Evolutionary conservation across 2,329 filamentous ascomycete genomes (phyloP), one percentile per base, ranked within the genome.

Genomic region (Pseudonectria foliicola): DNA sequence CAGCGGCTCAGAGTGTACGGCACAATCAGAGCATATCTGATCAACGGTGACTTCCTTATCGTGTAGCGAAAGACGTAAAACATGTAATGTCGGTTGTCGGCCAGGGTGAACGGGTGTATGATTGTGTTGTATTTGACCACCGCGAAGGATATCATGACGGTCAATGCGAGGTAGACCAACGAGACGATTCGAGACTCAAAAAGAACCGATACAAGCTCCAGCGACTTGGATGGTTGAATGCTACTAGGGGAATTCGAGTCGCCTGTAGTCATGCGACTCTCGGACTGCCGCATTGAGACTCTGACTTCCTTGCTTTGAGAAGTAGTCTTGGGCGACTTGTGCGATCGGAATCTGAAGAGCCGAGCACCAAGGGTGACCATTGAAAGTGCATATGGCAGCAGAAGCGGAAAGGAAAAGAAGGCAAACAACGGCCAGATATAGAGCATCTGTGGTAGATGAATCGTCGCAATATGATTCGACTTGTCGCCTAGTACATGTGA

Each of bases 61-160:
- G 83, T 80, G 52, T 88, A 78, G 2, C 88, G 80, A 67, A 98
- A 98, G 40, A 94, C 69, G 63, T 98, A 98, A 61, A 98, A 98
- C 58, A 94, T 82, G 65, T 95, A 98, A 59, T 98, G 92, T 3
- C 92, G 73, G 60, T 98, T 98, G 60, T 98, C 92, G 24, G 92
- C 92, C 1, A 96, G 73, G 0, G 89, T 95, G 57, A 96, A 98
- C 0, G 92, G 90, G 54, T 98, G 92, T 28, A 96, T 76, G 43
- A 95, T 82, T 24, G 92, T 98, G 69, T 95, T 96, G 70, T 75
- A 82, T 43, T 77, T 75, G 15, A 95, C 78, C 13, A 78, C 57
- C 10, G 55, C 46, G 3, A 65, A 29, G 0, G 70, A 68, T 7
- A 61, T 37, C 6, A 53, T 35, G 1, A 68, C 30, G 3, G 63